Base-by-base conservation (phyloP, 2,329 filamentous ascomycete genomes). In the Aspergillus costaricaensis region DNA sequence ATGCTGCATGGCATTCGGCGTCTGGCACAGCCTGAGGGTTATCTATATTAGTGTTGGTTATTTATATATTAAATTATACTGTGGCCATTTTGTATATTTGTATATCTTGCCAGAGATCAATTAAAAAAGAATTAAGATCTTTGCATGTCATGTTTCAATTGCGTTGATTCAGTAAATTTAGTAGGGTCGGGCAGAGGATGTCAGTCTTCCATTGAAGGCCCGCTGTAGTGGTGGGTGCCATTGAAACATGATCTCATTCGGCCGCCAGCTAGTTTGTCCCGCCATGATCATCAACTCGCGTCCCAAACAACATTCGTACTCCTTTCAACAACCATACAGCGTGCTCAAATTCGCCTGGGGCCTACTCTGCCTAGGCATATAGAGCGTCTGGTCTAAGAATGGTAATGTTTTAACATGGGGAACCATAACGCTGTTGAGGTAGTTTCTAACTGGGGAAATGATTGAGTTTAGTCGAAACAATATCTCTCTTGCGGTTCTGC, bases 401-500 rank as follows among this genome's bases (percentile, higher is more conserved):
- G 53, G 53, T 55, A 55, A 55, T 55, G 53, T 55, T 6, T 38
- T 10, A 10, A 30, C 12, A 32, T 44, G 9, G 30, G 8, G 9
- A 7, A 30, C 12, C 15, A 36, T 56, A 9, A 14, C 15, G 30
- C 5, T 47, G 15, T 47, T 55, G 14, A n/a, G 23, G 5, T 38
- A 38, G 12, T 47, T 57, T 50, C 53, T 60, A 57, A 61, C 57
- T 48, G 47, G 9, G 19, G 38, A 25, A 55, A 41, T 50, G 61
- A 67, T 51, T 25, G 12, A 57, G 61, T 30, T 61, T 59, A 97
- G 95, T 99, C 95, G 58, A 98, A 98, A 82, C 95, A 98, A 88
- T 99, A 97, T 76, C 86, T 99, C 64, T 96, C 94, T 71, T 90
- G 90, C 67, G 91, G 96, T 77, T 94, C 92, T 47, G 86, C 96